Conservation (phyloP, 306 rosid genomes). For the Chamaecrista fasciculata region DNA sequence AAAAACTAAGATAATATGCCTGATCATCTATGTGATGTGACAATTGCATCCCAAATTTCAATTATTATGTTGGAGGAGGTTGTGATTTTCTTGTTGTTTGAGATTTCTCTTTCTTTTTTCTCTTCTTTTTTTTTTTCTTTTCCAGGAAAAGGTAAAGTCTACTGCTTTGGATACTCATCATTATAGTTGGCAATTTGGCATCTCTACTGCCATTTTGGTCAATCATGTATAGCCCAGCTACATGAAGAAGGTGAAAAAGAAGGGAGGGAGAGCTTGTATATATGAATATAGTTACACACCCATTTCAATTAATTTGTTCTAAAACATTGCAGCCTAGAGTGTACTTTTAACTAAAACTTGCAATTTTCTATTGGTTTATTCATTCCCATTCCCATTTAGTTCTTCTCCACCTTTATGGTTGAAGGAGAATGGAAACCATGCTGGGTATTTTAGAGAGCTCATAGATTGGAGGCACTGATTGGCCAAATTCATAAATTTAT, state of each 20-base stretch:
- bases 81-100: slow-evolving; percentile 32
- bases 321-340: not conserved
- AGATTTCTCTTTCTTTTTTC: not conserved
- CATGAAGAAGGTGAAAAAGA: slow-evolving; percentile 30
- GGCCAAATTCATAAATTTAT: slow-evolving; percentile 12
- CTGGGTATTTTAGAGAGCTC: slow-evolving; percentile 7
- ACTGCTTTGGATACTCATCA: slow-evolving; percentile 40
- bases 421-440: slow-evolving; percentile 25
- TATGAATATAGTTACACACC: not conserved
- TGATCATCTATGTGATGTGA: slow-evolving; percentile 23
- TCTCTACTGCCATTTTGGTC: slow-evolving; percentile 36
- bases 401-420: slow-evolving; percentile 24
- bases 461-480: slow-evolving; percentile 17
- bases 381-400: slow-evolving; percentile 15
- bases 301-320: not conserved
- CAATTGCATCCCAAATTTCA: slow-evolving; percentile 26
- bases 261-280: slow-evolving; percentile 15
- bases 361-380: slow-evolving; percentile 7
- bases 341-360: slow-evolving; percentile 20
- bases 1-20: slow-evolving; percentile 1
- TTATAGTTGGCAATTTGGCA: slow-evolving; percentile 33
- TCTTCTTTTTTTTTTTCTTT: slow-evolving; percentile 22
- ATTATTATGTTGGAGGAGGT: slow-evolving; percentile 27
- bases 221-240: slow-evolving; percentile 25
- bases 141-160: slow-evolving; percentile 46